Evolutionary conservation across 1,284 basidiomycete species (phyloP).

Genomic region (Ustilago hordei): DNA sequence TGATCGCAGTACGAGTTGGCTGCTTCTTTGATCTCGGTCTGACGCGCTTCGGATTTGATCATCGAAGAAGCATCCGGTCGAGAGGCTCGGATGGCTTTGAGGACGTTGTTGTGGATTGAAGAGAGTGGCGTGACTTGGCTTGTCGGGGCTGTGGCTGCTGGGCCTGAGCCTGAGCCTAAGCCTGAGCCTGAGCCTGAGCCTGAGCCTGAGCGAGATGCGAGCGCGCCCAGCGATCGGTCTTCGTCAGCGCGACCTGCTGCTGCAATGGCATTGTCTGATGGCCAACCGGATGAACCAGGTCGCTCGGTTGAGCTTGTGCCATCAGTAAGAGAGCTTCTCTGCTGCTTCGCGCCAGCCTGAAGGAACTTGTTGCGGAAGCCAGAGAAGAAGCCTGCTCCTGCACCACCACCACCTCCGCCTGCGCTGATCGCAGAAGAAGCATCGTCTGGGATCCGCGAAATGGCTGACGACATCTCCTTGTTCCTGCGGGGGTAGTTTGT

Average conservation of each 20-base stretch:
- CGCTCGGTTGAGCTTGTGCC: slow-evolving; percentile 61
- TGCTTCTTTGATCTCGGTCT: slow-evolving; percentile 70
- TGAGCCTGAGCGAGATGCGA: slow-evolving; percentile 1
- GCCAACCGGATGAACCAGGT: slow-evolving; percentile 22
- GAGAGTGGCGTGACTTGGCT: slow-evolving; percentile 64
- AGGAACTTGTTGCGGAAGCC: slow-evolving; percentile 47
- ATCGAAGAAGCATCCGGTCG: slow-evolving; percentile 68
- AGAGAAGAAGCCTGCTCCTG: slow-evolving; percentile 49
- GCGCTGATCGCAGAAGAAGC: slow-evolving; percentile 7
- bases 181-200: slow-evolving; percentile 7
- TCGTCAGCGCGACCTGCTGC: slow-evolving; percentile 39
- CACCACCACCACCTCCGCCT: slow-evolving; percentile 5
- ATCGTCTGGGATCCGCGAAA: slow-evolving; percentile 18
- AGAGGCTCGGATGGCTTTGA: slow-evolving; percentile 69
- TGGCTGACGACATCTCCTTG: slow-evolving; percentile 34
- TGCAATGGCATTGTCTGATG: slow-evolving; percentile 23
- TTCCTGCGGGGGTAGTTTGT: slow-evolving; percentile 54
- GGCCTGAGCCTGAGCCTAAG: slow-evolving; percentile 4
- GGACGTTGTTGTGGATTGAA: slow-evolving; percentile 69
- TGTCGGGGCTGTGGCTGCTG: slow-evolving; percentile 43
- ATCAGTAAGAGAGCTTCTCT: slow-evolving; percentile 56
- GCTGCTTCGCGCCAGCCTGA: slow-evolving; percentile 28
- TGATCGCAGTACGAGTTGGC: slow-evolving; percentile 70
- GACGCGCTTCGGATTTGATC: slow-evolving; percentile 67
- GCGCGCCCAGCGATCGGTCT: slow-evolving; percentile 30